These are phyloP conservation scores for Nematodospora valgi DNA, from an alignment of 805 yeast species.

Conservation along the genomic window DNA sequence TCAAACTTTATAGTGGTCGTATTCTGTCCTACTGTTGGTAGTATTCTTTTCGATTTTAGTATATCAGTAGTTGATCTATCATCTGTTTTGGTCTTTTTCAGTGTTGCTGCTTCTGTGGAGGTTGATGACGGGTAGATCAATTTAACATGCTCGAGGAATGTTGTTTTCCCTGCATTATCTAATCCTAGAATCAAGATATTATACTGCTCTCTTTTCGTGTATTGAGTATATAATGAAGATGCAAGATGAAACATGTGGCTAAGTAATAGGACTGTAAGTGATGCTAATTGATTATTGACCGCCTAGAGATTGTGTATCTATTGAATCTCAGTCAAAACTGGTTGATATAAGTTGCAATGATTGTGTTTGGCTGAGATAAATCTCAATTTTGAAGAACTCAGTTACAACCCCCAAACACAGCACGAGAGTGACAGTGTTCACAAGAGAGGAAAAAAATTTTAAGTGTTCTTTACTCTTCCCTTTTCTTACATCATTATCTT, in stretches of 20 bases:
- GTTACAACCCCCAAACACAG: no score
- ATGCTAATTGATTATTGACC: background rate
- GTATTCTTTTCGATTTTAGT: constrained; percentile 53
- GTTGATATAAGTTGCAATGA: no score
- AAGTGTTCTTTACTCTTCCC: background rate
- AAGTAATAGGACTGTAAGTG: background rate
- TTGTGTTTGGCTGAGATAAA: no score
- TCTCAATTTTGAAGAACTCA: background rate
- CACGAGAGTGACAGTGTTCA: no score
- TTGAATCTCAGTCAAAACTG: no score
- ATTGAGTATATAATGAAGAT: constrained; percentile 42
- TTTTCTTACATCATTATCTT: background rate
- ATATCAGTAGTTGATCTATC: constrained; percentile 19
- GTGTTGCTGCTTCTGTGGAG: constrained; percentile 15
- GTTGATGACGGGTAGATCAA: constrained; percentile 30
- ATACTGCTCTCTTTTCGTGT: constrained; percentile 44
- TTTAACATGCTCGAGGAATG: constrained; percentile 38
- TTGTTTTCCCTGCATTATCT: constrained; percentile 94
- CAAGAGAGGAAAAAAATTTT: background rate
- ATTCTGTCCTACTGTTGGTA: constrained; percentile 96
- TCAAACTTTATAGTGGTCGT: constrained; percentile 42
- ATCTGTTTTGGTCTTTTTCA: constrained; percentile 6
- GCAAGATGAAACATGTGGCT: constrained; percentile 43
- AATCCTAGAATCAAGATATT: constrained; percentile 73
- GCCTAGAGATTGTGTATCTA: no score